Evolutionary conservation across 2,329 filamentous ascomycete genomes (phyloP).

Genomic region (Graphiopsis chlorocephala): DNA sequence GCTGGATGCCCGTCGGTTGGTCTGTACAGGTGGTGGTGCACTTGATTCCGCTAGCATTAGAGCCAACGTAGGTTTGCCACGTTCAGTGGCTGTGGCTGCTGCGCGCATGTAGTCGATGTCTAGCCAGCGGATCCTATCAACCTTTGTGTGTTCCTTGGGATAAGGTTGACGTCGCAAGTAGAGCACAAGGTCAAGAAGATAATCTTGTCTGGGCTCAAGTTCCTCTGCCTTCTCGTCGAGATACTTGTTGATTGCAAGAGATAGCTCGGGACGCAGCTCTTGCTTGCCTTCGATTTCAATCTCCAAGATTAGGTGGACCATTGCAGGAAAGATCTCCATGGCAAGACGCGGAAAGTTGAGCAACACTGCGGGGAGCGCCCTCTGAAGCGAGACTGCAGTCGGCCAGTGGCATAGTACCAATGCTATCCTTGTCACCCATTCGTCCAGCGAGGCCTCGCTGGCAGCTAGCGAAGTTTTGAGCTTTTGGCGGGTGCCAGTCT

Average conservation of each 20-base stretch:
- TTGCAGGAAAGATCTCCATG: slow-evolving; percentile 66
- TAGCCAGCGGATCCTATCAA: slow-evolving; percentile 79
- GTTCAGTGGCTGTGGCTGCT: slow-evolving; percentile 69
- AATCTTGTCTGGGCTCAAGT: slow-evolving; percentile 62
- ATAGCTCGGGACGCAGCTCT: slow-evolving; percentile 60
- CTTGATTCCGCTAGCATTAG: slow-evolving; percentile 70
- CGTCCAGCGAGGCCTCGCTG: slow-evolving; percentile 20
- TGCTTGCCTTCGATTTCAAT: slow-evolving; percentile 64
- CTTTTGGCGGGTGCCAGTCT: slow-evolving; percentile 16
- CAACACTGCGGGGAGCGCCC: neutral
- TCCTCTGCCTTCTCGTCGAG: slow-evolving; percentile 50
- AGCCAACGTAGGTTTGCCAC: slow-evolving; percentile 83
- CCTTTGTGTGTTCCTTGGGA: slow-evolving; percentile 72
- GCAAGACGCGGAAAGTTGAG: slow-evolving; percentile 58
- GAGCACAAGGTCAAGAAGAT: slow-evolving; percentile 74
- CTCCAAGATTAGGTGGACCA: slow-evolving; percentile 77
- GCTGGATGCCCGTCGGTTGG: slow-evolving; percentile 24
- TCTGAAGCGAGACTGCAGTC: neutral
- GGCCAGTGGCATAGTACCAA: slow-evolving; percentile 50
- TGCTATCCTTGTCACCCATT: slow-evolving; percentile 27
- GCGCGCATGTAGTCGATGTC: slow-evolving; percentile 73
- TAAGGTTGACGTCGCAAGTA: slow-evolving; percentile 82
- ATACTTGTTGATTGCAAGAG: slow-evolving; percentile 62
- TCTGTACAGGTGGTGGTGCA: slow-evolving; percentile 38
- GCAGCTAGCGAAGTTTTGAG: slow-evolving; percentile 17